Base-by-base conservation (phyloP, 495 filamentous ascomycete genomes). In the Xylaria castorea region DNA sequence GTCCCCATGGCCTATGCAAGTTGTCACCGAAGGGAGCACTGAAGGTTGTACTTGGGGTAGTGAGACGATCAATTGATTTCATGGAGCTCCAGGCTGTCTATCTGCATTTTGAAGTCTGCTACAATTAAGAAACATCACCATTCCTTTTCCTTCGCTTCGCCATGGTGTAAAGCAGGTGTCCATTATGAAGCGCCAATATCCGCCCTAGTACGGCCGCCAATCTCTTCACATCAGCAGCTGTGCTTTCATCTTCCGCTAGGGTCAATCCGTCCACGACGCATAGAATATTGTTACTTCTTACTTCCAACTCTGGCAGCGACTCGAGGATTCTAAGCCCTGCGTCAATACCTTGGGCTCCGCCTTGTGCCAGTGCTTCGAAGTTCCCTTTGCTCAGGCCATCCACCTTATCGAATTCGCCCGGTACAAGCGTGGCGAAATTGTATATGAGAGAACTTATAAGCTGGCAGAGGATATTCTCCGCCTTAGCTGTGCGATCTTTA, bases 31-130 rank as follows among this genome's bases (percentile, higher is more conserved):
- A 92, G 22, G 90, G 89, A 0, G 89, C 94, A 67, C 75, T 95
- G 63, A 97, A 95, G 76, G 88, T 86, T 70, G 89, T 93, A 0
- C 80, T 95, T 38, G 91, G 92, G 9, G 87, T 87, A 25, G 89
- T 93, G 57, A 65, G 74, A 34, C 73, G 70, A 18, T 75, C 73
- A 46, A 64, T 79, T 74, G 73, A 78, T 30, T 74, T 68, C 27
- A 46, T 64, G 61, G 22, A 63, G 12, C 27, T 61, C 18, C 71
- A 67, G 57, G 25, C 32, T 25, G 5, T 25, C 22, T 36, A 6
- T n/a, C 16, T 36, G 7, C 25, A n/a, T 3, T 40, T 36, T 57
- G 12, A 48, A 58, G 14, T 36, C 32, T 61, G 22, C 1, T 2
- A 16, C 27, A 55, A 38, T 68, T n/a, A 42, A 38, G 32, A 6